phyloP scores from a whole-genome alignment of 2,329 filamentous ascomycete genomes.

The Endoconidiophora polonica region DNA sequence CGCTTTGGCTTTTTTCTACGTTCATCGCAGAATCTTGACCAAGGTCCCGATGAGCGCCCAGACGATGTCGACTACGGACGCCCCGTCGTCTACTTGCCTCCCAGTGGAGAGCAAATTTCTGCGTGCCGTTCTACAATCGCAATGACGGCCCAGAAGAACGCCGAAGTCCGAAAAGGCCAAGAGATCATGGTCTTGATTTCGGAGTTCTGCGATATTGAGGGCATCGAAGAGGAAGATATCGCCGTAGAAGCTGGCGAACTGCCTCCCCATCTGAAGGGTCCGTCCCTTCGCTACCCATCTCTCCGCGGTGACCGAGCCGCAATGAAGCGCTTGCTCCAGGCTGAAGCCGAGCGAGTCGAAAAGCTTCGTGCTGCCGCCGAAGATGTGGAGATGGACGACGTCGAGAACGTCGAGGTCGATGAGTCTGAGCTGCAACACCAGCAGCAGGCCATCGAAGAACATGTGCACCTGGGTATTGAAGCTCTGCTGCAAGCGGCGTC shows the following conservation, averaged over 20 bases:
- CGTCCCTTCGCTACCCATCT: slow-evolving; percentile 9
- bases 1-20: slow-evolving; percentile 35
- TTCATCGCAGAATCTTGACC: slow-evolving; percentile 28
- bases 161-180: slow-evolving; percentile 20
- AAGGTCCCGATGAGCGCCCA: slow-evolving; percentile 16
- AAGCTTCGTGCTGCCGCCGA: not conserved
- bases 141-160: slow-evolving; percentile 21
- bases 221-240: slow-evolving; percentile 16
- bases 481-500: slow-evolving; percentile 6
- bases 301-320: slow-evolving; percentile 5
- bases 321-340: slow-evolving; percentile 7
- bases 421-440: slow-evolving; percentile 2
- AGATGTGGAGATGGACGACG: not conserved
- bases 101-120: slow-evolving; percentile 29
- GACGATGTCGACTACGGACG: slow-evolving; percentile 25
- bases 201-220: slow-evolving; percentile 24
- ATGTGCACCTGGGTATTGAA: not conserved
- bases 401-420: slow-evolving; percentile 4
- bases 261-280: slow-evolving; percentile 8
- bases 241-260: slow-evolving; percentile 16
- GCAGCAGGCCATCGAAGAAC: not conserved
- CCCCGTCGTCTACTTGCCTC: slow-evolving; percentile 33
- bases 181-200: slow-evolving; percentile 22
- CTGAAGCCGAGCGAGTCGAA: slow-evolving; percentile 2
- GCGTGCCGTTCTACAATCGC: slow-evolving; percentile 29